Evolutionary conservation across 2,329 filamentous ascomycete species (phyloP).

Genomic region (Pseudogymnoascus destructans): DNA sequence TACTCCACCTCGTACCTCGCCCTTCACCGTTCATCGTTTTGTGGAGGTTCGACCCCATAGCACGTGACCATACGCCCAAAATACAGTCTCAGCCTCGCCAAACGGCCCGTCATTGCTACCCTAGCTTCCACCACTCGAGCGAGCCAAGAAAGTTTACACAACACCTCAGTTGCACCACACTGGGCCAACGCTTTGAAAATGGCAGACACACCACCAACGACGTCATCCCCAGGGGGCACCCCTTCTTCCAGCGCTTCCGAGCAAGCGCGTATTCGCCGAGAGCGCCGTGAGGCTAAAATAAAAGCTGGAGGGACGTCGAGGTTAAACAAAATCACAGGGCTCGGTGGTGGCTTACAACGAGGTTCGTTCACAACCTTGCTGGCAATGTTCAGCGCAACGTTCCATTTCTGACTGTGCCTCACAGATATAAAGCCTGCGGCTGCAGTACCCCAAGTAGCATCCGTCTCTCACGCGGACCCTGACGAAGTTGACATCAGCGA

Average conservation of each 20-base stretch:
- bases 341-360: constrained; percentile 45
- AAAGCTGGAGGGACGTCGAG: constrained; percentile 55
- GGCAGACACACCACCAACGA: constrained; percentile 20
- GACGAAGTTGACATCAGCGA: constrained; percentile 67
- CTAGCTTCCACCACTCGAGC: background rate
- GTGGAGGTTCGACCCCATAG: background rate
- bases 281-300: constrained; percentile 69
- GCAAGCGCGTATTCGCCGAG: constrained; percentile 63
- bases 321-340: constrained; percentile 61
- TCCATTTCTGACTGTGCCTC: constrained; percentile 14
- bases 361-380: constrained; percentile 25
- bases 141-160: background rate
- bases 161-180: background rate
- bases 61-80: background rate
- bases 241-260: constrained; percentile 36
- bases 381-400: background rate
- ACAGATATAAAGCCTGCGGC: constrained; percentile 19
- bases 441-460: constrained; percentile 26
- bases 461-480: constrained; percentile 43
- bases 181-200: constrained; percentile 14
- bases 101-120: background rate
- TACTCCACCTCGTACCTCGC: background rate
- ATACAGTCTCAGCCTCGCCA: constrained; percentile 4
- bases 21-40: background rate
- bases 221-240: constrained; percentile 18